Base-by-base conservation (phyloP, 2,329 filamentous ascomycete species). In the Nigrograna mackinnonii region DNA sequence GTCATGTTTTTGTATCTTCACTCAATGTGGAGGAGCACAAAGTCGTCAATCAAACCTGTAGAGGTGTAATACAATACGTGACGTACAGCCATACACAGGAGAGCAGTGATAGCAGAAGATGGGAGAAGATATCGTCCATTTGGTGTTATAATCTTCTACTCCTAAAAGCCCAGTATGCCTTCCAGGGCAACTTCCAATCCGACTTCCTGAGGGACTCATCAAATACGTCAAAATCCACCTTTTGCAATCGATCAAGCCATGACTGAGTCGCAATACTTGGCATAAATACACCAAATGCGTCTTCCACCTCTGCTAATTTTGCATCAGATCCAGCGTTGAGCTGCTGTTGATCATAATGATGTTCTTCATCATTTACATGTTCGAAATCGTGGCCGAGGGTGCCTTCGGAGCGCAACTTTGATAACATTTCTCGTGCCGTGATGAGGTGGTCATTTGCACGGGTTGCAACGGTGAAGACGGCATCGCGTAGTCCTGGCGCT, bases 371-470 rank as follows among this genome's bases (percentile, higher is more conserved):
- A 21, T 84, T 82, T 47, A 87, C 79, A 61, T 96, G 89, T 70
- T 97, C 92, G 65, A 92, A 96, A 4, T 89, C 89, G 64, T 96
- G 92, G 0, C 86, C 89, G 0, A 89, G 82, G 36, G 83, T 84
- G 54, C 86, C 72, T 2, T 91, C 89, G 4, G 83, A 84, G 40
- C 82, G 82, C 16, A 96, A 72, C 57, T 88, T 89, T 60, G 84
- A 85, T 46, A 97, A 69, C 91, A 99, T 96, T 66, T 96, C 89
- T 45, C 91, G 79, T 2, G 88, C 92, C 0, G 92, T 97, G 54
- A 96, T 95, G 22, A 99, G 76, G 69, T 99, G 94, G 65, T 99
- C 94, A 61, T 95, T 95, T 5, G 94, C 94, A 26, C 92, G 82
- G 0, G 94, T 99, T 0, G 94, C 94, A 12, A 99, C 89, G 4